Percentiles rank a stretch among this genome's conserved stretches.
Conservation (phyloP, 768 basidiomycete genomes). For the Trametes villosa region DNA sequence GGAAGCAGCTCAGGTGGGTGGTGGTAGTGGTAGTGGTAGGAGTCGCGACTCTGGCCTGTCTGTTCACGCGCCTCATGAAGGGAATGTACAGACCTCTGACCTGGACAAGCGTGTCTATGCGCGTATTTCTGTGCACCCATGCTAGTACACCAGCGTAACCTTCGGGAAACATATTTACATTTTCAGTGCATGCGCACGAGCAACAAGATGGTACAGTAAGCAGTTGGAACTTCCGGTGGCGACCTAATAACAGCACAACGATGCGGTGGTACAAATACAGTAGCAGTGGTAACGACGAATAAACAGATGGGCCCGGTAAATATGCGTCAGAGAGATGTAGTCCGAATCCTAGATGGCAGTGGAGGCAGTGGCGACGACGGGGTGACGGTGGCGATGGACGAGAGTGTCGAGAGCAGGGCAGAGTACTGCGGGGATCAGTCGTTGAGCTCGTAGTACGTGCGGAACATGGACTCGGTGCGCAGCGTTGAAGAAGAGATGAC, state of each 20-base stretch:
- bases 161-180: constrained; percentile 4
- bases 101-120: no score
- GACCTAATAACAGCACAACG: constrained; percentile 15
- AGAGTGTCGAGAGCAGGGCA: background rate
- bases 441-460: constrained; percentile 79
- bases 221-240: background rate
- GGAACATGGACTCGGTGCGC: constrained; percentile 87
- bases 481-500: constrained; percentile 77
- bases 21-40: no score
- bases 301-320: constrained; percentile 6
- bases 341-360: constrained; percentile 5
- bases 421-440: constrained; percentile 38
- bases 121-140: no score
- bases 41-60: no score
- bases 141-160: no score
- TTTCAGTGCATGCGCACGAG: background rate
- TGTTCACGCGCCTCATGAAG: no score
- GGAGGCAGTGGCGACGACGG: background rate
- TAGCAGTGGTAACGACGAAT: constrained; percentile 4
- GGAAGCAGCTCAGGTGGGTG: no score
- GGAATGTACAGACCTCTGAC: no score
- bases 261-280: constrained; percentile 18
- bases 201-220: background rate
- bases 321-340: constrained; percentile 1
- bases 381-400: background rate